Base-by-base conservation (phyloP, 2,329 filamentous ascomycete species). In the Mycosphaerella sp. region DNA sequence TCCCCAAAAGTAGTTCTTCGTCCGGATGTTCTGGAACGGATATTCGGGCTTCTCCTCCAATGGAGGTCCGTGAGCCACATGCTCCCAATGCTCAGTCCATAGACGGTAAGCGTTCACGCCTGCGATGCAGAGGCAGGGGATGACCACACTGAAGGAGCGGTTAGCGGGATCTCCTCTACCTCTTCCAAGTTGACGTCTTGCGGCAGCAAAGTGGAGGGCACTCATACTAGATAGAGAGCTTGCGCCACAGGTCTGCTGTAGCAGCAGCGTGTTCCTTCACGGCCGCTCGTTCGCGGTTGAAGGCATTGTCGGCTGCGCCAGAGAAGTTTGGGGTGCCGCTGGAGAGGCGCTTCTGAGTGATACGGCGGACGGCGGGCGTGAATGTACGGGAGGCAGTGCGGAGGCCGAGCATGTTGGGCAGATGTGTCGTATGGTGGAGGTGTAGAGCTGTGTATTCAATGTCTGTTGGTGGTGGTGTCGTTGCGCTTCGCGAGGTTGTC, bases 31-130 rank as follows among this genome's bases (percentile, higher is more conserved):
- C 82, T 95, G 88, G 83, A 95, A 98, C 54, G 89, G 77, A 75
- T 97, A 98, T 78, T 97, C 88, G 66, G 80, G 75, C 68, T 87
- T 86, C 77, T 98, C 93, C 78, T 95, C 89, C 63, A 91, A 78
- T 61, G 93, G 87, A 55, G 86, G 82, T 72, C 87, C 75, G 76
- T 97, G 91, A 47, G 73, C 75, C 82, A 86, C 89, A 80, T 98
- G 93, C 75, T 94, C 87, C 91, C 91, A 97, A 75, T 98, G 93
- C 77, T 94, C 88, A 66, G 81, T 84, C 89, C 89, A 98, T 58
- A 95, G 83, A 68, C 84, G 83, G 72, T 86, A 95, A 65, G 90
- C 90, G 72, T 98, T 98, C 73, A 84, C 76, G 61, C 74, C 71
- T 54, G 86, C 84, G 61, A 89, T 75, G 62, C 85, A 73, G 52